phyloP scores from a whole-genome alignment of 2,329 filamentous ascomycete genomes.

The Teratosphaeria zuluensis region DNA sequence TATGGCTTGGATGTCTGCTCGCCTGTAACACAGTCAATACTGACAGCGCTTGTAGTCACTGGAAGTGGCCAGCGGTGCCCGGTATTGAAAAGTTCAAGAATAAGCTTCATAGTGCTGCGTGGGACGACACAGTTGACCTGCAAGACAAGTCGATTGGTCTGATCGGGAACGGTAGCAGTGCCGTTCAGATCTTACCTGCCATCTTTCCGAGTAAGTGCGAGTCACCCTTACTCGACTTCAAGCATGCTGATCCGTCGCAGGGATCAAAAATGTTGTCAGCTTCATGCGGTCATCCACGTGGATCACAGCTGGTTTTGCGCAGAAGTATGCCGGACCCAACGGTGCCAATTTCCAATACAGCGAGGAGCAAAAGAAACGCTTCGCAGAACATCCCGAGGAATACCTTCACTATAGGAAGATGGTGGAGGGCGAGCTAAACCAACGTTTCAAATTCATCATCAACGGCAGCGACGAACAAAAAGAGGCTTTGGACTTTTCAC shows the following conservation, averaged over 20 bases:
- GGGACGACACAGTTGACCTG: slow-evolving; percentile 20
- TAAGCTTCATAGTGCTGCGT: slow-evolving; percentile 26
- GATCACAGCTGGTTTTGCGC: slow-evolving; percentile 20
- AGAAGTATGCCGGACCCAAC: slow-evolving; percentile 21
- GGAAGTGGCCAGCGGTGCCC: slow-evolving; percentile 27
- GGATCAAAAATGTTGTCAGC: slow-evolving; percentile 23
- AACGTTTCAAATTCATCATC: slow-evolving; percentile 39
- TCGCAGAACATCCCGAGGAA: background rate
- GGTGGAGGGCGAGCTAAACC: slow-evolving; percentile 39
- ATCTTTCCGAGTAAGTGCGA: slow-evolving; percentile 18
- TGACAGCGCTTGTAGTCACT: slow-evolving; percentile 4
- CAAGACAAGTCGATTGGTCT: slow-evolving; percentile 21
- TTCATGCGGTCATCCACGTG: slow-evolving; percentile 32
- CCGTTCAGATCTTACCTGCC: slow-evolving; percentile 30
- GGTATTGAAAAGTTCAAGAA: slow-evolving; percentile 28
- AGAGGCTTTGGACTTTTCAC: slow-evolving; percentile 33
- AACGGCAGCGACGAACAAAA: slow-evolving; percentile 32
- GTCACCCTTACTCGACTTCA: background rate
- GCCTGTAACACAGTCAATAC: background rate
- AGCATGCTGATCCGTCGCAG: background rate
- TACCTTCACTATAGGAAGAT: slow-evolving; percentile 29
- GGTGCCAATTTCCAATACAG: background rate
- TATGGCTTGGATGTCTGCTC: background rate
- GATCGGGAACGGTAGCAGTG: slow-evolving; percentile 27
- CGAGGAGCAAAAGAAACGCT: background rate